Base-by-base conservation (phyloP, 2,329 filamentous ascomycete species). In the Arthrinium phaeospermum region DNA sequence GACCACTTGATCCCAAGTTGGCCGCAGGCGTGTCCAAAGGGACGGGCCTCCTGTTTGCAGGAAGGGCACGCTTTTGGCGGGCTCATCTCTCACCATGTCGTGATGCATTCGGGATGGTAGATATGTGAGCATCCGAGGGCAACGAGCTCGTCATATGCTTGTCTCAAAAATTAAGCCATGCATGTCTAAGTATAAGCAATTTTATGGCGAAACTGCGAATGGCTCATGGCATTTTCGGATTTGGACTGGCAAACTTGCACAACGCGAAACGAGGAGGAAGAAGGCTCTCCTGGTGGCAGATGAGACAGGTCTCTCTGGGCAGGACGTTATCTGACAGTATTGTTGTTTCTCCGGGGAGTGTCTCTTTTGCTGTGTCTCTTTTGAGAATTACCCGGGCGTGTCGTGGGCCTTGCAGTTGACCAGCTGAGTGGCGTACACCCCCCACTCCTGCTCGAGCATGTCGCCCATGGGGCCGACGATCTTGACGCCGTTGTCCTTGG, bases 401-500 rank as follows among this genome's bases (percentile, higher is more conserved):
- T 94, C 89, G 78, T 97, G 92, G 73, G 89, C 90, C 24, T 90
- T 85, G 75, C 93, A 92, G 83, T 99, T 99, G 80, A 97, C 95
- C 74, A 99, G 91, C 78, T 89, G 89, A 49, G 96, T 98, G 71
- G 95, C 95, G 82, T 95, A 92, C 51, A 87, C 86, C 85, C 99
- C 96, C 96, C 96, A 99, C 74, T 96, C 93, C 82, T 95, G 92
- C 89, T 97, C 94, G 69, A 98, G 89, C 96, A 98, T 98, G 83
- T 98, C 96, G 76, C 96, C 96, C 92, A 97, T 93, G 16, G 96
- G 96, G 83, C 99, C 96, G 75, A 99, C 94, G 77, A 99, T 91
- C 88, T 98, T 98, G 82, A 98, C 93, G 70, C 95, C 95, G 82
- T 98, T 98, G 84, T 98, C 95, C 77, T 91, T 88, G 46, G 95